These are phyloP conservation scores for Sporothrix mexicana DNA, from an alignment of 2,329 filamentous ascomycete genomes.

Conservation along the genomic window DNA sequence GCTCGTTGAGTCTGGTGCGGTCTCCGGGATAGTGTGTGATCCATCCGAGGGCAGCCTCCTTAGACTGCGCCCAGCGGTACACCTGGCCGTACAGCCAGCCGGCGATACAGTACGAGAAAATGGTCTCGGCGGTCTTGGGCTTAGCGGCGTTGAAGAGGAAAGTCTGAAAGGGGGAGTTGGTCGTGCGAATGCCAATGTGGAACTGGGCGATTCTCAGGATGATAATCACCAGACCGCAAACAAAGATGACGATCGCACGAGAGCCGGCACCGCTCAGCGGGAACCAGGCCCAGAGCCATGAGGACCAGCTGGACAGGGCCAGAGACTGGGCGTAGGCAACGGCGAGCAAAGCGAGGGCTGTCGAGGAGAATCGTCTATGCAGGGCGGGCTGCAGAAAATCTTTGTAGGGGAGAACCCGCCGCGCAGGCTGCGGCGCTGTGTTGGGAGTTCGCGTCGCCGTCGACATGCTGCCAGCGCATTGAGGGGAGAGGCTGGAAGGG, in stretches of 20 bases:
- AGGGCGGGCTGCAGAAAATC: conserved; percentile 89
- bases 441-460: conserved; percentile 42
- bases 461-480: conserved; percentile 59
- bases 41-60: conserved; percentile 69
- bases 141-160: conserved; percentile 64
- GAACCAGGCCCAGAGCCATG: conserved; percentile 84
- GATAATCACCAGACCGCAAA: conserved; percentile 77
- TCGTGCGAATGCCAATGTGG: conserved; percentile 75
- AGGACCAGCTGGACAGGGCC: conserved; percentile 70
- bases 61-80: conserved; percentile 74
- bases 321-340: conserved; percentile 77
- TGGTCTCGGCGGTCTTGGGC: conserved; percentile 69
- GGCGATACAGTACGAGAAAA: conserved; percentile 78
- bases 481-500: conserved; percentile 29
- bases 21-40: conserved; percentile 75
- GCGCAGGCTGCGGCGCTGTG: conserved; percentile 49
- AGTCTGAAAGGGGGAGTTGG: conserved; percentile 69
- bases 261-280: conserved; percentile 77
- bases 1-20: conserved; percentile 80
- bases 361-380: conserved; percentile 83
- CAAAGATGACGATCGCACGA: conserved; percentile 75
- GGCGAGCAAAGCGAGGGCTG: conserved; percentile 70
- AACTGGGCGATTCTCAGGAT: conserved; percentile 85
- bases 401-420: conserved; percentile 69
- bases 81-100: conserved; percentile 80